Percentiles rank a stretch among this genome's conserved stretches.
Evolutionary conservation across 2,329 filamentous ascomycete species (phyloP).

Genomic region (Ophiostoma piceae): DNA sequence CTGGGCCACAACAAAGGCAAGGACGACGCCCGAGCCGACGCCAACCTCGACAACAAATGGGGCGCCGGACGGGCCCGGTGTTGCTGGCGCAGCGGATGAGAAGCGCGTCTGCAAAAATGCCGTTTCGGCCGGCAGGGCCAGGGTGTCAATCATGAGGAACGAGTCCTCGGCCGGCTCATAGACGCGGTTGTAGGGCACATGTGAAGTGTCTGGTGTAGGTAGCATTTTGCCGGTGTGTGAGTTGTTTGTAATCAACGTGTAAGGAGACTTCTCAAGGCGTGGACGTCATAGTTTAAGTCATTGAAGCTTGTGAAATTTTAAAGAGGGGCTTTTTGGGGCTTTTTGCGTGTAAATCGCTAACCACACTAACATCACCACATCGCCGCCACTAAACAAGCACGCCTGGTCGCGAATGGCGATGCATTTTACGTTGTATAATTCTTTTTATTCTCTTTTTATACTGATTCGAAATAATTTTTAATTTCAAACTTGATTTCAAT

Average conservation of each 20-base stretch:
- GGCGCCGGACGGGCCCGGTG: conserved; percentile 30
- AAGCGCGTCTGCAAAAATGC: conserved; percentile 65
- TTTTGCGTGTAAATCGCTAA: conserved; percentile 3
- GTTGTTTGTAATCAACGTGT: not conserved
- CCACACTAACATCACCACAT: conserved; percentile 11
- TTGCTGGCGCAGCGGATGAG: conserved; percentile 22
- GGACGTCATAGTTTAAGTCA: not conserved
- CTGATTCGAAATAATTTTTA: not conserved
- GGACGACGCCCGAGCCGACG: conserved; percentile 87
- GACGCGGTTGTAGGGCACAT: conserved; percentile 80
- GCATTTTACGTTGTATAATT: too few relatives aligned
- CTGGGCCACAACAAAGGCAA: conserved; percentile 79
- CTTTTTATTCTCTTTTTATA: too few relatives aligned
- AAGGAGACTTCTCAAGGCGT: not conserved
- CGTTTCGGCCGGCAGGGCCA: conserved; percentile 66
- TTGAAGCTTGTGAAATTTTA: conserved; percentile 8
- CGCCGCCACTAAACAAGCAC: not conserved
- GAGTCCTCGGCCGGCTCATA: conserved; percentile 97
- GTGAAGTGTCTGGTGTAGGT: conserved; percentile 86
- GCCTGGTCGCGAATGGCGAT: too few relatives aligned
- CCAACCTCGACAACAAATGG: conserved; percentile 80
- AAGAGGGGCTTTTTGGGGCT: not conserved
- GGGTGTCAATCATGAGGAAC: conserved; percentile 85
- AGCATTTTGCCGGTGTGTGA: conserved; percentile 59
- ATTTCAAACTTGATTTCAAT: not conserved